Base-by-base conservation (phyloP, 306 rosid species). In the Vigna nakashimae region DNA sequence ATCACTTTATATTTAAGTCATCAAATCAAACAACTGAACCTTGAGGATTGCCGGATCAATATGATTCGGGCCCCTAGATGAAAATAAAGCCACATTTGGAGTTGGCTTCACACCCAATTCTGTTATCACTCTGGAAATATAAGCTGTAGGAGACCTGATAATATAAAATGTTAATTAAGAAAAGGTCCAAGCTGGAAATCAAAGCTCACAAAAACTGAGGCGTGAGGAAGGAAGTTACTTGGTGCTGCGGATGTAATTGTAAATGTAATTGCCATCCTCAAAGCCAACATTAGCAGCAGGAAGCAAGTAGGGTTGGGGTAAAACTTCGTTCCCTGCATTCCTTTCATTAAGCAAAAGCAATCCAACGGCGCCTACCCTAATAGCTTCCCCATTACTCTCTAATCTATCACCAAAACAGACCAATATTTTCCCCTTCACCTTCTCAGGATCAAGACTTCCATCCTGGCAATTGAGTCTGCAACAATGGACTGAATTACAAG, bases 61-160 rank as follows among this genome's bases (percentile, higher is more conserved):
- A 4, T 0, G 0, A 72, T 65, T 87, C 20, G 98, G 98, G 1
- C 98, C 98, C 50, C 97, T 87, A 17, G 95, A 82, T 36, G 98
- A 93, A 86, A 91, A 91, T 20, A 85, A 2, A 71, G 92, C 93
- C 73, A 93, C 17, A 18, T 36, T 0, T 10, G 97, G 97, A 36
- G 93, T 70, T 40, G 90, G 87, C 42, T 83, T 80, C 34, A 7
- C 7, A 24, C 79, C 88, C 4, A 86, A 5, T 51, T 65, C 50
- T 18, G 97, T 89, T 58, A 32, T 76, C 43, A 70, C 87, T 1
- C 5, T 67, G 60, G 88, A 82, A 28, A 91, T 74, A 80, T 28
- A 72, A 70, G 95, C 93, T 73, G 42, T 1, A 0, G 98, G 93
- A 49, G 5, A 75, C 75, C 95, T 91, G 77, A 28, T 22, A 20